Conservation (phyloP, 345 rosid species). For the Zanthoxylum bungeanum region DNA sequence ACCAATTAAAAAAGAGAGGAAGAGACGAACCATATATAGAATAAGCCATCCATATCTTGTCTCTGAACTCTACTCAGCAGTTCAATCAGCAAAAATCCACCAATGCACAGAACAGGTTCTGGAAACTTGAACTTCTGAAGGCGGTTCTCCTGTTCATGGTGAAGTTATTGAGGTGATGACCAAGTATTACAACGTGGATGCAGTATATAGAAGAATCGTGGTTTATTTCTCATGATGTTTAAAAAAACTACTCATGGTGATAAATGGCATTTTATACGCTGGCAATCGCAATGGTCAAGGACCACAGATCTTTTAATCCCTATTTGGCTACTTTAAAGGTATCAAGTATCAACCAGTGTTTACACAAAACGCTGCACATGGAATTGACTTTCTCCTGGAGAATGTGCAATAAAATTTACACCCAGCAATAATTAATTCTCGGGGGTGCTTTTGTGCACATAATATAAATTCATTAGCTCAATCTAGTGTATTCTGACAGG, state of each 20-base stretch:
- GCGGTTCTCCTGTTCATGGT: conserved; percentile 54
- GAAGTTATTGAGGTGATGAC: not conserved
- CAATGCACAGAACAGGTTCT: conserved; percentile 83
- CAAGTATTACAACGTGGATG: not conserved
- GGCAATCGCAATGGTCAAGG: not conserved
- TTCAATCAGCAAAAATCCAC: conserved; percentile 76
- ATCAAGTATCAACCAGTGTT: not conserved
- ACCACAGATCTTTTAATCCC: not conserved
- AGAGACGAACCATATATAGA: conserved; percentile 72
- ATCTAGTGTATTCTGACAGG: too few species aligned
- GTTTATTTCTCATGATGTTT: not conserved
- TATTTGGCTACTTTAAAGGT: not conserved
- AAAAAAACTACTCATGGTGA: not conserved
- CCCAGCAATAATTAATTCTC: not conserved
- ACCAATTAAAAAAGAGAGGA: not conserved
- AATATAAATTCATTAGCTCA: not conserved
- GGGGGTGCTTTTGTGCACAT: not conserved
- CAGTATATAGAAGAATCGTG: not conserved
- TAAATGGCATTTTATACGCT: not conserved
- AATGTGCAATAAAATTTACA: not conserved
- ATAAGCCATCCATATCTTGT: conserved; percentile 73
- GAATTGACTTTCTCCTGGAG: not conserved
- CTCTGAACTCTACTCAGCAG: conserved; percentile 86
- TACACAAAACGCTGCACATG: not conserved
- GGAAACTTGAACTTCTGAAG: conserved; percentile 83